Conservation (phyloP, 73 alveolate genomes). For the Stentor coeruleus region DNA sequence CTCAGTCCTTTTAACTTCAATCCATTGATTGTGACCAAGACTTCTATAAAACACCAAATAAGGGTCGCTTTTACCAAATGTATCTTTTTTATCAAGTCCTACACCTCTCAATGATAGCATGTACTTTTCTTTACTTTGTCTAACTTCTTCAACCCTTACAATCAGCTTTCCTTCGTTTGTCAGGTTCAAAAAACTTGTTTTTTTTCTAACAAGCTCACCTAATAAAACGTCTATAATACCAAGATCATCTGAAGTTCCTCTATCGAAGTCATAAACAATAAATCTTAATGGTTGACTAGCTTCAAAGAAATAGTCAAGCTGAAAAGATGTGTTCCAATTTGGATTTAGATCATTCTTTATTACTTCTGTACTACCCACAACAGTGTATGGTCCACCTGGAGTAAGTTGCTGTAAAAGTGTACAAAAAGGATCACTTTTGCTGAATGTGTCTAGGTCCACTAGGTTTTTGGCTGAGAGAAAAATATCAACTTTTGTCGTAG, state of each 20-base stretch:
- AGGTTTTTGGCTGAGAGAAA: slow-evolving; percentile 60
- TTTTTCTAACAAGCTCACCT: slow-evolving; percentile 67
- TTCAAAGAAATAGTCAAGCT: slow-evolving; percentile 59
- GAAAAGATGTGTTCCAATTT: slow-evolving; percentile 55
- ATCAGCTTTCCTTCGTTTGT: slow-evolving; percentile 45
- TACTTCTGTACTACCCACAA: slow-evolving; percentile 57
- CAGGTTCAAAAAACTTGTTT: slow-evolving; percentile 6
- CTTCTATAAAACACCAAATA: slow-evolving; percentile 33
- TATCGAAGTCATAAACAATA: slow-evolving; percentile 63
- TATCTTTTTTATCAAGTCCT: slow-evolving; percentile 41
- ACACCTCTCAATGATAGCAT: slow-evolving; percentile 34
- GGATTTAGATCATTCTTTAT: slow-evolving; percentile 67
- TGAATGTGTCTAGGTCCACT: slow-evolving; percentile 49
- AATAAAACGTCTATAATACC: slow-evolving; percentile 63
- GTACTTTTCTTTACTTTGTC: slow-evolving; percentile 37
- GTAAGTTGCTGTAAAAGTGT: background rate
- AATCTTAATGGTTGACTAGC: slow-evolving; percentile 54
- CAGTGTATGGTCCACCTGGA: background rate
- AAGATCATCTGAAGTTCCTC: slow-evolving; percentile 46
- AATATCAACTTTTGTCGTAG: slow-evolving; percentile 43
- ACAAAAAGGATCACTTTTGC: slow-evolving; percentile 66
- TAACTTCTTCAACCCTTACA: slow-evolving; percentile 46
- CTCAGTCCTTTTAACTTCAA: slow-evolving; percentile 35
- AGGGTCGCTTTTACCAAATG: slow-evolving; percentile 52
- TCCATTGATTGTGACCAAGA: slow-evolving; percentile 31